Evolutionary conservation across 805 yeast species (phyloP), one percentile per base, ranked within the genome.

Genomic region (Pichia gijzeniarum): DNA sequence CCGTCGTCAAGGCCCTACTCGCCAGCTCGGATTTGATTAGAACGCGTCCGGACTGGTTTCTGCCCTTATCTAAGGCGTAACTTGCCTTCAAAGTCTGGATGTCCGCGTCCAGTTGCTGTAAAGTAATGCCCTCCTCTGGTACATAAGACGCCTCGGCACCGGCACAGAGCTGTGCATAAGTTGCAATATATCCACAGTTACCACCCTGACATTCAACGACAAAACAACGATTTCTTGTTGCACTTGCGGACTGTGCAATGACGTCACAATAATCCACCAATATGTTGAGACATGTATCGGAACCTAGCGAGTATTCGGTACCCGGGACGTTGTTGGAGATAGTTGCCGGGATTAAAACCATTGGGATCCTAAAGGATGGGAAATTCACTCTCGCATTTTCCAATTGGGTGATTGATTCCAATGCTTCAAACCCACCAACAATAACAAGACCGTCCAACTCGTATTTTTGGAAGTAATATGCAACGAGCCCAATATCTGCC

Each of bases 191-290:
- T 41, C 95, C 95, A 21, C 86, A 80, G 64, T 85, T 79, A 44
- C 95, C 95, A 57, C 95, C 95, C 68, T 85, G 95, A 27, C 81
- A 84, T 59, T 85, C 95, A 49, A 85, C 85, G 31, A 85, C 86
- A 58, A 85, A 85, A 14, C 81, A 84, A 63, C 93, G 73, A 57
- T 84, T 77, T 71, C 91, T 74, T 1, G 89, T 76, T 16, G 90
- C 82, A 14, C 86, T 75, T 10, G 95, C 93, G 30, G 83, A 75
- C 63, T 85, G 90, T 56, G 82, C 82, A 40, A 84, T 78, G n/a
- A 80, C 77, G 59, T 83, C 91, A 71, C 89, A 82, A 63, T 84
- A 83, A 45, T 77, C 72, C 62, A 82, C 78, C 59, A 83, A 68
- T 34, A 81, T 72, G 61, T 83, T 84, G 60, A 83, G 67, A 64